phyloP scores from a whole-genome alignment of 2,329 filamentous ascomycete species.

The Calonectria multiphialidica region DNA sequence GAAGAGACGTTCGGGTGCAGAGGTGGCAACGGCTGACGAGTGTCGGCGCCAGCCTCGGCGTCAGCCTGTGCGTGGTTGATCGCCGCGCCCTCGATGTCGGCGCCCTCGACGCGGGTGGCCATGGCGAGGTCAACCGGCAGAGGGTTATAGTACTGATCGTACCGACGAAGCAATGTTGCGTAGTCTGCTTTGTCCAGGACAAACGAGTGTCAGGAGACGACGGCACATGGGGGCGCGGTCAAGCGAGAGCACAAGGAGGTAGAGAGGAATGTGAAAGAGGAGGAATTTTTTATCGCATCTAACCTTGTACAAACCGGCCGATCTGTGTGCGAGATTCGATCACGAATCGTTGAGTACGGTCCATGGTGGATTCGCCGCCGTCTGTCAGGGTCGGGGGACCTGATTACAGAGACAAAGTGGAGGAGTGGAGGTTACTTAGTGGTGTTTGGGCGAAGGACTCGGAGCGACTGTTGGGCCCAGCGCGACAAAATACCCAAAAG shows the following conservation, averaged over 20 bases:
- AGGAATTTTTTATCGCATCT: constrained; percentile 25
- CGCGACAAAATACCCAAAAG: constrained; percentile 1
- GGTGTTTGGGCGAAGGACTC: constrained; percentile 7
- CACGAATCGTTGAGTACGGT: constrained; percentile 34
- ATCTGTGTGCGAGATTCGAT: constrained; percentile 35
- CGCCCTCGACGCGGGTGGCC: constrained; percentile 35
- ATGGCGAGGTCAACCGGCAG: constrained; percentile 35
- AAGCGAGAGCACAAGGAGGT: neutral
- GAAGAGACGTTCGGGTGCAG: constrained; percentile 13
- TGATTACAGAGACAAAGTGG: constrained; percentile 34
- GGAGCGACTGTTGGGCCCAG: neutral
- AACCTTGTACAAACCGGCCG: constrained; percentile 42
- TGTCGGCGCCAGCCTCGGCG: constrained; percentile 17
- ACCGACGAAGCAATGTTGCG: constrained; percentile 33
- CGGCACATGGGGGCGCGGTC: constrained; percentile 19
- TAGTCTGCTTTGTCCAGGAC: constrained; percentile 37
- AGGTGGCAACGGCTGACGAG: constrained; percentile 40
- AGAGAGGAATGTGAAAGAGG: neutral
- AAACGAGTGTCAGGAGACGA: constrained; percentile 39
- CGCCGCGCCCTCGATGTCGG: constrained; percentile 29
- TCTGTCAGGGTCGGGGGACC: constrained; percentile 24
- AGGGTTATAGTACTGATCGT: constrained; percentile 2
- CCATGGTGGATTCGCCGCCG: constrained; percentile 36
- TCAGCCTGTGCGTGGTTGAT: constrained; percentile 26
- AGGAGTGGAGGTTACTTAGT: constrained; percentile 27